Evolutionary conservation across 768 basidiomycete genomes (phyloP).

Genomic region (Russula emetica): DNA sequence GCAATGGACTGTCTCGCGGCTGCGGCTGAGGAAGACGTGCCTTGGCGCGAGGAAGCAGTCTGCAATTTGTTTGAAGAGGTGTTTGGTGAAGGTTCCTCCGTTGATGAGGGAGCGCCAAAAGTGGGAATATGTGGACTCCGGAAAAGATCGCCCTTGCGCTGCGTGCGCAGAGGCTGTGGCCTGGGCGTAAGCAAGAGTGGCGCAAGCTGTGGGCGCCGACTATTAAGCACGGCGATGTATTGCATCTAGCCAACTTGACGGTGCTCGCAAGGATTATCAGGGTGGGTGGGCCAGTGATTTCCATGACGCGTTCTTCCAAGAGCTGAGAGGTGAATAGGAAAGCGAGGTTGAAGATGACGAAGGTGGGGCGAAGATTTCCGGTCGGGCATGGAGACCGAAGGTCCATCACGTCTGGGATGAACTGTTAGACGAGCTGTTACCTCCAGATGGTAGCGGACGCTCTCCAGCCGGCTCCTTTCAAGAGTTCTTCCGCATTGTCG

Average conservation of each 20-base stretch:
- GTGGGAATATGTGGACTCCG: slow-evolving; percentile 64
- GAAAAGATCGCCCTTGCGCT: slow-evolving; percentile 84
- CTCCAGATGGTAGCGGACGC: slow-evolving; percentile 39
- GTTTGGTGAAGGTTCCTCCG: slow-evolving; percentile 40
- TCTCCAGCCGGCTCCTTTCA: slow-evolving; percentile 61
- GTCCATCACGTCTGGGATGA: slow-evolving; percentile 90
- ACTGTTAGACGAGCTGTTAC: slow-evolving; percentile 72
- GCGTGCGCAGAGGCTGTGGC: slow-evolving; percentile 57
- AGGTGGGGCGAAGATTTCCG: slow-evolving; percentile 45
- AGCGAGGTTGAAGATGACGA: slow-evolving; percentile 51
- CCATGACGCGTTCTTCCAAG: neutral
- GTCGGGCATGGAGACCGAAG: slow-evolving; percentile 79
- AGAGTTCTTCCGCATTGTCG: slow-evolving; percentile 87
- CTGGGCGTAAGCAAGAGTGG: slow-evolving; percentile 59
- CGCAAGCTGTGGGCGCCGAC: slow-evolving; percentile 56
- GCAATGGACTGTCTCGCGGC: slow-evolving; percentile 52
- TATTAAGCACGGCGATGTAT: slow-evolving; percentile 71
- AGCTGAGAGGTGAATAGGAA: slow-evolving; percentile 7
- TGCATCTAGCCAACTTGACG: slow-evolving; percentile 67
- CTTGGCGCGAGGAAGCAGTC: slow-evolving; percentile 70
- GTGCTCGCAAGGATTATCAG: slow-evolving; percentile 74
- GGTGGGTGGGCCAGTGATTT: slow-evolving; percentile 40
- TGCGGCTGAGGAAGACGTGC: slow-evolving; percentile 46
- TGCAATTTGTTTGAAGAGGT: slow-evolving; percentile 47
- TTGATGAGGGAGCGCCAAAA: neutral